Evolutionary conservation across 257 asterid genomes (phyloP).

Genomic region (Nicotiana otophora): DNA sequence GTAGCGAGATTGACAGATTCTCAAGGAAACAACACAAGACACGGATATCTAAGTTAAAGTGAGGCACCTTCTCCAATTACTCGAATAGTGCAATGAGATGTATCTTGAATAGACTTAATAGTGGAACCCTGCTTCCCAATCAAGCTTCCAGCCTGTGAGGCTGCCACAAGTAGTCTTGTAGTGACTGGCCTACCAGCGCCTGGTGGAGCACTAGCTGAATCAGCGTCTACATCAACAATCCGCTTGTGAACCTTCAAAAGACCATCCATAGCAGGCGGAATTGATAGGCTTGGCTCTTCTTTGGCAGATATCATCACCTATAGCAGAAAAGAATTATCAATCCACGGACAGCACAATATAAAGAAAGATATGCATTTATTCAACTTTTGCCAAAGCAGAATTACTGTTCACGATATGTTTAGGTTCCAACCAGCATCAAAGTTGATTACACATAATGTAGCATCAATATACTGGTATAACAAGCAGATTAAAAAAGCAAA

Average conservation of each 20-base stretch:
- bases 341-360: neutral
- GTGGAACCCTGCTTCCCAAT: slow-evolving; percentile 97
- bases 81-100: slow-evolving; percentile 70
- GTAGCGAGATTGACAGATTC: neutral
- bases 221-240: slow-evolving; percentile 52
- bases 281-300: slow-evolving; percentile 67
- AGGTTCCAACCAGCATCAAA: neutral
- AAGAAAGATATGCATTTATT: neutral
- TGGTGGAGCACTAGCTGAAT: slow-evolving; percentile 44
- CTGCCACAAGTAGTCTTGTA: slow-evolving; percentile 87
- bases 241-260: slow-evolving; percentile 77
- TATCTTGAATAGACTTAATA: slow-evolving; percentile 74
- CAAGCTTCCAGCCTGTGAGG: slow-evolving; percentile 85
- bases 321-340: neutral
- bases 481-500: neutral
- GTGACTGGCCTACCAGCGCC: slow-evolving; percentile 38
- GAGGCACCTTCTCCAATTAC: slow-evolving; percentile 73
- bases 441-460: neutral
- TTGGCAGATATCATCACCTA: slow-evolving; percentile 82
- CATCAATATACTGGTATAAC: neutral
- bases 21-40: neutral
- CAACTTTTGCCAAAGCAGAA: neutral
- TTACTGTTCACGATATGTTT: neutral
- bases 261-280: slow-evolving; percentile 87
- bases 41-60: neutral